Base-by-base conservation (phyloP, 768 basidiomycete species). In the Tricholoma flavovirens region DNA sequence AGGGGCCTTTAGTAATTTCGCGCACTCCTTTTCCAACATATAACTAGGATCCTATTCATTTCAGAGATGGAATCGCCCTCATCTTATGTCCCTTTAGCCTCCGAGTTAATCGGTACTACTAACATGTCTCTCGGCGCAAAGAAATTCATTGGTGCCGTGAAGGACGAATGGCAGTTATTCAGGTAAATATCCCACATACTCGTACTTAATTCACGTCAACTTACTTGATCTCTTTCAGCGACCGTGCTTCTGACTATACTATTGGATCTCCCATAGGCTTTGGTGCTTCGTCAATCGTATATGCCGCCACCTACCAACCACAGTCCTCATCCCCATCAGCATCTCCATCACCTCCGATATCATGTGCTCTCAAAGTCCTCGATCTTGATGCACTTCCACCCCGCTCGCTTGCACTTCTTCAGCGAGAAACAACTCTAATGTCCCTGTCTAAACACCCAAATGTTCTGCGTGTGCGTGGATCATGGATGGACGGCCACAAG, bases 371-470 rank as follows among this genome's bases (percentile, higher is more conserved):
- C 64, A 97, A 97, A 73, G 91, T 97, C 45, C 79, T 94, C 42
- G 90, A 94, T 67, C 83, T 95, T 43, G 92, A 95, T 67, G 75
- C 81, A 12, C 80, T 95, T 35, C 84, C 88, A 0, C 87, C 77
- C 0, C 78, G 77, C 40, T 83, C 90, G 0, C 76, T 93, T n/a
- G 74, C 79, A 7, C 83, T 90, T 21, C 77, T 93, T 15, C 86
- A 86, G 62, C 79, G 90, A 50, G 93, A 96, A 71, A 94, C 93
- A 0, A 89, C 90, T 49, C 78, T 95, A 33, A 95, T 95, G 93
- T 92, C 90, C 1, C 79, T 95, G 5, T 88, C 85, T 10, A 95
- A 95, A 63, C 93, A 94, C 58, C 90, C 91, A n/a, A 93, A 95
- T 61, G 92, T 95, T 17, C 77, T 95, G 11, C 88, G 93, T 55